A percentile compares a stretch with the other conserved stretches of the same genome.
Conservation (phyloP, 768 basidiomycete species). For the Gloeopeniophorella convolvens region DNA sequence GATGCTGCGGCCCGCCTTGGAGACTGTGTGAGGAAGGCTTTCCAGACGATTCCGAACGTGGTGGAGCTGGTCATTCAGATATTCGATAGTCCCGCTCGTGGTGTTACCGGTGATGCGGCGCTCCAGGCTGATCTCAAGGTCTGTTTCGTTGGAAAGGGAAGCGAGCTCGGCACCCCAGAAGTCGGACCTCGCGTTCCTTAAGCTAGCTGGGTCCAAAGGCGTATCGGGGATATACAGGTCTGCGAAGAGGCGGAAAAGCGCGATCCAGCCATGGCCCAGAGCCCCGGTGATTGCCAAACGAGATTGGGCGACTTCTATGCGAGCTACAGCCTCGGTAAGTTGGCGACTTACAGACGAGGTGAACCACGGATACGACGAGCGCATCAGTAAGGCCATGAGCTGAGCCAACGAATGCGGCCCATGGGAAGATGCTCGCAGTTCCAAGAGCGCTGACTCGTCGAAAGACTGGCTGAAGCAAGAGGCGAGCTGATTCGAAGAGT, state of each 20-base stretch:
- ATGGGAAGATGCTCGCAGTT: not conserved
- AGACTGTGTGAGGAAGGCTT: conserved; percentile 27
- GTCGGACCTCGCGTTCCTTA: conserved; percentile 40
- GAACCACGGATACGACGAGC: conserved; percentile 13
- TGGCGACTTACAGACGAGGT: not conserved
- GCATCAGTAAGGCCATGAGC: conserved; percentile 6
- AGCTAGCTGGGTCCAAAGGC: conserved; percentile 81
- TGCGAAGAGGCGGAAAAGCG: conserved; percentile 51
- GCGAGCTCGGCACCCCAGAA: conserved; percentile 39
- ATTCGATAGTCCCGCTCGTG: conserved; percentile 40
- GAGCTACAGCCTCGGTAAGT: not conserved
- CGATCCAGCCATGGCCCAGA: conserved; percentile 52
- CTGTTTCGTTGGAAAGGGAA: conserved; percentile 41
- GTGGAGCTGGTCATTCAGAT: conserved; percentile 36
- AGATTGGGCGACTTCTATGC: not conserved
- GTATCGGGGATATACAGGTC: conserved; percentile 74
- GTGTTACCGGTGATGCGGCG: conserved; percentile 47
- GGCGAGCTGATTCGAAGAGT: conserved; percentile 1
- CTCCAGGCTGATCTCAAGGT: conserved; percentile 53
- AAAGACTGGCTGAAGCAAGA: conserved; percentile 15
- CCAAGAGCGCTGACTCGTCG: conserved; percentile 9
- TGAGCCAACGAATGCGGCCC: not conserved
- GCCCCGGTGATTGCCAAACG: not conserved
- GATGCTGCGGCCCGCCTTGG: conserved; percentile 33
- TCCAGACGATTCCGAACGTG: conserved; percentile 27